Evolutionary conservation across 139 green algal species (phyloP).

Genomic region (Micractinium sp.): DNA sequence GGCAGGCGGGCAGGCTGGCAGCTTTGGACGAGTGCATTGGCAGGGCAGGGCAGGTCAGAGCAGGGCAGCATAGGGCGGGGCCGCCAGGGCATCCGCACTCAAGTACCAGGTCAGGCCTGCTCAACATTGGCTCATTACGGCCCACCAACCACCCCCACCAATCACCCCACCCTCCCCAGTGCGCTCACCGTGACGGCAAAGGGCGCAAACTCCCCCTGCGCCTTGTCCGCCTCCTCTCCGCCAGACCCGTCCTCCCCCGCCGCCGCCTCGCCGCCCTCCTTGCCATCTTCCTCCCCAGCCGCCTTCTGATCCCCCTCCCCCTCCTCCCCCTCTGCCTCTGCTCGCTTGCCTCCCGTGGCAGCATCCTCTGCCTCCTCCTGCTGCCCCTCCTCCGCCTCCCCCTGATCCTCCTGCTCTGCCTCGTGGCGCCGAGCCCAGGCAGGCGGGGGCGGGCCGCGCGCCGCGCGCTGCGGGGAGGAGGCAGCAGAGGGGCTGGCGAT

Average conservation of each 20-base stretch:
- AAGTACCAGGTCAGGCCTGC: neutral
- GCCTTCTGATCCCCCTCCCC: neutral
- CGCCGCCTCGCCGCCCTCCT: neutral
- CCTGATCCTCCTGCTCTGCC: neutral
- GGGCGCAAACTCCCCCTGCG: neutral
- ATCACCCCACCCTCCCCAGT: too few relatives aligned
- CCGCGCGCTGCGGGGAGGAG: neutral
- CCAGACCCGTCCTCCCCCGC: neutral
- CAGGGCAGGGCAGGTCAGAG: neutral
- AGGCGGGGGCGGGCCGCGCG: neutral
- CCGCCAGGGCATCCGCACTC: neutral
- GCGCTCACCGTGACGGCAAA: conserved; percentile 32
- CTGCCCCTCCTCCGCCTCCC: neutral
- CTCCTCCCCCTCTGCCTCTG: neutral
- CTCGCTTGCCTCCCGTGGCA: neutral
- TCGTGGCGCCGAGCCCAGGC: neutral
- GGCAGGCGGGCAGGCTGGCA: neutral
- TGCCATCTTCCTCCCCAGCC: neutral
- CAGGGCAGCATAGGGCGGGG: neutral
- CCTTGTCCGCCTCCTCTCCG: neutral
- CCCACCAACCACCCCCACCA: too few relatives aligned
- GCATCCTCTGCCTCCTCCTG: neutral
- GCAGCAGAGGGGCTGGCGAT: neutral
- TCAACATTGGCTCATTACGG: too few relatives aligned
- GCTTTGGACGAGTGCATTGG: neutral